Evolutionary conservation across 2,329 filamentous ascomycete genomes (phyloP).

Genomic region (Microcyclosporella mali): DNA sequence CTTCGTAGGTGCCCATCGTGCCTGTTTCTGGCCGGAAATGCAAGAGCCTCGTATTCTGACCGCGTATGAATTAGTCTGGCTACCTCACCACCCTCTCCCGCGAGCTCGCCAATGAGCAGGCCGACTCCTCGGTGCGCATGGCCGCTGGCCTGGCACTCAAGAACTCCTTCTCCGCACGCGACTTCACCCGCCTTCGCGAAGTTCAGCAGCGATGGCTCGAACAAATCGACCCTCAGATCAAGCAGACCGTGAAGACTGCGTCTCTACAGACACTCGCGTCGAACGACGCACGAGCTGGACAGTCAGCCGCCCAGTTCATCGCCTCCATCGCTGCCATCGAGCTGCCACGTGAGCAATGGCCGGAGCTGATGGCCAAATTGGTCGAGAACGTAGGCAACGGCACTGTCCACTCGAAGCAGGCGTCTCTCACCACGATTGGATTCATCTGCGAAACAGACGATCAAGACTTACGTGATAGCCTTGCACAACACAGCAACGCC

Average conservation of each 20-base stretch:
- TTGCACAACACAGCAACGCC: slow-evolving; percentile 86
- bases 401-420: slow-evolving; percentile 82
- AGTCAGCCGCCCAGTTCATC: slow-evolving; percentile 89
- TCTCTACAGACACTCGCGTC: slow-evolving; percentile 84
- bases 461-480: slow-evolving; percentile 69
- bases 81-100: slow-evolving; percentile 90
- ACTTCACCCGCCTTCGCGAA: slow-evolving; percentile 77
- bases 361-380: slow-evolving; percentile 77
- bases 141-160: slow-evolving; percentile 95
- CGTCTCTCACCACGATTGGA: slow-evolving; percentile 91
- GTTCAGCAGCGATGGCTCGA: slow-evolving; percentile 91
- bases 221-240: slow-evolving; percentile 73
- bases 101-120: slow-evolving; percentile 86
- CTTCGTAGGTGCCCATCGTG: slow-evolving; percentile 63
- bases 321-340: slow-evolving; percentile 92
- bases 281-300: slow-evolving; percentile 72
- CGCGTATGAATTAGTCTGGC: slow-evolving; percentile 57
- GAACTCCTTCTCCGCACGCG: slow-evolving; percentile 94
- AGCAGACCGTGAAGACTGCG: slow-evolving; percentile 79
- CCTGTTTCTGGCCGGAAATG: background rate
- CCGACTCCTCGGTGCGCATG: slow-evolving; percentile 76
- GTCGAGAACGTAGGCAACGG: slow-evolving; percentile 91
- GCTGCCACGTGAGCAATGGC: slow-evolving; percentile 87
- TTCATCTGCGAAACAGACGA: slow-evolving; percentile 98
- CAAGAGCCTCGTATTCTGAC: slow-evolving; percentile 7